Evolutionary conservation across 352 stramenopile genomes (phyloP).

Genomic region (Nothophytophthora sp.): DNA sequence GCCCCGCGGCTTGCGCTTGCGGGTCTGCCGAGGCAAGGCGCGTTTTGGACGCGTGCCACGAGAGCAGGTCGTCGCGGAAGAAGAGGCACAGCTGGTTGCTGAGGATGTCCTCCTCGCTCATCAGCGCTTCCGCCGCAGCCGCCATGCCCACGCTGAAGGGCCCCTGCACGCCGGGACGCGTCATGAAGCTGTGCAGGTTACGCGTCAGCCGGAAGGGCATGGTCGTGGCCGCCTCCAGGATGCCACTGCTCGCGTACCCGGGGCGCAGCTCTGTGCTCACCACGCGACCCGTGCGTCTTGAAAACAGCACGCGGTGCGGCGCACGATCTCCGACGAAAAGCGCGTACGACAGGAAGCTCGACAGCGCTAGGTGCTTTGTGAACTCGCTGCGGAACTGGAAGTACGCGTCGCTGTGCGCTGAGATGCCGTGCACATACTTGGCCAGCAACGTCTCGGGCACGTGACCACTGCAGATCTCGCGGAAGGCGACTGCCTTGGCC

Average conservation of each 20-base stretch:
- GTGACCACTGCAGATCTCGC: constrained; percentile 77
- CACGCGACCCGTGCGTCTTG: constrained; percentile 72
- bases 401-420: constrained; percentile 72
- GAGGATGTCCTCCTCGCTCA: constrained; percentile 83
- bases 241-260: constrained; percentile 79
- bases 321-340: constrained; percentile 86
- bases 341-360: constrained; percentile 84
- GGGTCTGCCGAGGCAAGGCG: constrained; percentile 37
- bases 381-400: constrained; percentile 89
- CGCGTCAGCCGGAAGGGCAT: constrained; percentile 91
- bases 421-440: constrained; percentile 85
- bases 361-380: constrained; percentile 84
- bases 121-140: constrained; percentile 77
- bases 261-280: constrained; percentile 86
- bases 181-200: constrained; percentile 90
- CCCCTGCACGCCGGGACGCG: constrained; percentile 77
- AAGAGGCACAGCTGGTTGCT: constrained; percentile 89
- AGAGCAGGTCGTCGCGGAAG: constrained; percentile 88
- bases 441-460: constrained; percentile 85
- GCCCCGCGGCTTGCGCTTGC: constrained; percentile 17
- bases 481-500: constrained; percentile 71
- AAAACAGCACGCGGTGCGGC: constrained; percentile 86
- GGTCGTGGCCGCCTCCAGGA: constrained; percentile 73
- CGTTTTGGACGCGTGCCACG: constrained; percentile 89
- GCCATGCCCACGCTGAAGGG: constrained; percentile 86